A percentile compares a stretch with the other conserved stretches of the same genome.
Evolutionary conservation across 345 rosid genomes (phyloP).

Genomic region (Carallia pectinifolia): DNA sequence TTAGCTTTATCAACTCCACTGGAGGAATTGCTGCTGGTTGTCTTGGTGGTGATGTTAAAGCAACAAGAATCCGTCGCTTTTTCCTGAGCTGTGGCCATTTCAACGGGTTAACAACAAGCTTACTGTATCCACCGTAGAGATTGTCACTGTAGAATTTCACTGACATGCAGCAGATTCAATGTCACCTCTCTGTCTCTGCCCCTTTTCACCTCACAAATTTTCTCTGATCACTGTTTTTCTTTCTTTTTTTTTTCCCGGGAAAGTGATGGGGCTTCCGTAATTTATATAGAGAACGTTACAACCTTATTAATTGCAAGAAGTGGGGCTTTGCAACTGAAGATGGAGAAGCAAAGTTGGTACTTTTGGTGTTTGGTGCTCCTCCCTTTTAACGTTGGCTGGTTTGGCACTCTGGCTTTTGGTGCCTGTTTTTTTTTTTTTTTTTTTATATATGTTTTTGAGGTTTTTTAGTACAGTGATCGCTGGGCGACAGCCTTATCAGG

Average conservation of each 20-base stretch:
- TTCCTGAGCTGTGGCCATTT: slow-evolving; percentile 44
- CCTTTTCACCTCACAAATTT: not conserved
- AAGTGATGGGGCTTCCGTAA: too few relatives aligned
- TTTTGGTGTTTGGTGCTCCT: too few relatives aligned
- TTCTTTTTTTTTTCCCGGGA: not conserved
- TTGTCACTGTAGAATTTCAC: slow-evolving; percentile 28
- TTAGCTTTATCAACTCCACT: slow-evolving; percentile 1
- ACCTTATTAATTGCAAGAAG: too few relatives aligned
- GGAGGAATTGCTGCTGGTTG: not conserved
- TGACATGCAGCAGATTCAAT: slow-evolving; percentile 28
- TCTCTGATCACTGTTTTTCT: not conserved
- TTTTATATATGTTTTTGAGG: not conserved
- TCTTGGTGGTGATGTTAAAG: not conserved
- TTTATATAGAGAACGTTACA: too few relatives aligned
- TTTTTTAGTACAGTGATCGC: not conserved
- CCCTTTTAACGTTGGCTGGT: too few relatives aligned
- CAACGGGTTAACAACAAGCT: slow-evolving; percentile 33
- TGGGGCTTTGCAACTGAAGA: too few relatives aligned
- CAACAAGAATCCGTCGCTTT: slow-evolving; percentile 30
- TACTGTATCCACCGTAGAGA: slow-evolving; percentile 28
- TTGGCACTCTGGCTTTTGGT: not conserved
- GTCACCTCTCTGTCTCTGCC: not conserved
- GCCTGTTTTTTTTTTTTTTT: not conserved
- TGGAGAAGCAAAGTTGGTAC: too few relatives aligned
- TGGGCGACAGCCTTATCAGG: not conserved